phyloP scores from a whole-genome alignment of 2,329 filamentous ascomycete species.

The Aspergillus hiratsukae region DNA sequence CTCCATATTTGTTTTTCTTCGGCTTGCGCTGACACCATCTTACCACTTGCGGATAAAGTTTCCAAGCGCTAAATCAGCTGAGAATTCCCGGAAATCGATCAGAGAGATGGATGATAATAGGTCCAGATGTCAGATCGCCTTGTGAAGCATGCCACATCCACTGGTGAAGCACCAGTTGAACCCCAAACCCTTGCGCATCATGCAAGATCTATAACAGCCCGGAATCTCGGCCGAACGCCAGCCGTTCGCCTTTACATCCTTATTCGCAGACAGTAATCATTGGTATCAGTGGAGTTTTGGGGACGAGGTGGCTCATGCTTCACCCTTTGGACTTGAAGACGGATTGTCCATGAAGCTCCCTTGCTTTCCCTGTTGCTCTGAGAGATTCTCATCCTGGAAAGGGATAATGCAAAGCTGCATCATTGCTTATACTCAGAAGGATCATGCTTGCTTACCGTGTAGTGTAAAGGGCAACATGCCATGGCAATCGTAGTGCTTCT shows the following conservation, averaged over 20 bases:
- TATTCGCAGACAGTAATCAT: neutral
- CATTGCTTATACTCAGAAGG: neutral
- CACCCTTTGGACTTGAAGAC: neutral
- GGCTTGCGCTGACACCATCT: neutral
- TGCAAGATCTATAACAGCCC: conserved; percentile 7
- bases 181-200: conserved; percentile 5
- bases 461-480: neutral
- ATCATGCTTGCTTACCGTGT: neutral
- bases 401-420: neutral
- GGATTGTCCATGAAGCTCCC: neutral
- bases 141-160: neutral
- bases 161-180: conserved; percentile 6
- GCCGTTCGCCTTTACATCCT: neutral
- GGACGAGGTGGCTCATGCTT: neutral
- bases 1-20: conserved; percentile 1
- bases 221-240: neutral
- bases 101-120: neutral
- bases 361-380: neutral
- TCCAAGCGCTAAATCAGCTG: neutral
- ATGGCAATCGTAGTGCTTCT: neutral
- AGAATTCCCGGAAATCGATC: neutral
- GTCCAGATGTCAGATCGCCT: conserved; percentile 5
- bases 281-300: neutral
- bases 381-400: neutral
- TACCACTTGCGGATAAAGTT: neutral